Percentiles rank a stretch among this genome's conserved stretches.
These are phyloP conservation scores for Chloris gayana DNA, from an alignment of 176 grass and related monocot genomes.

Conservation along the genomic window DNA sequence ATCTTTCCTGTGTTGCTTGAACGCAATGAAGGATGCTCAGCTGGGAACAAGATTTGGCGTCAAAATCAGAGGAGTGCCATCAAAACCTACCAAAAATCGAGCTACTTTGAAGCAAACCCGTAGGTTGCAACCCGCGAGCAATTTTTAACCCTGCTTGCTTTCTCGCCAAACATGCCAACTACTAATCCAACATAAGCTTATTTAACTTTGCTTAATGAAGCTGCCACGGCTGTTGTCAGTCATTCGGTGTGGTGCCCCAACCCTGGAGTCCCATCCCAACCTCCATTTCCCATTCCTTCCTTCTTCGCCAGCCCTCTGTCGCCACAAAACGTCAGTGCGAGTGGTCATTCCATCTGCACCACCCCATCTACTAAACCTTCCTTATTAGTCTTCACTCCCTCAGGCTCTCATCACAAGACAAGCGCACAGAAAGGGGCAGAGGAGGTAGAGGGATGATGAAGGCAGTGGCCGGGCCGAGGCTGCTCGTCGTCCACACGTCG, in stretches of 20 bases:
- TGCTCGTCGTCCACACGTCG: conserved; percentile 40
- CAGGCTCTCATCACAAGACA: neutral
- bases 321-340: conserved; percentile 40
- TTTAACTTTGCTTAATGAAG: conserved; percentile 43
- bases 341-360: conserved; percentile 21
- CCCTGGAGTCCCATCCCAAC: conserved; percentile 35
- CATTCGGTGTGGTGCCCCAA: conserved; percentile 2
- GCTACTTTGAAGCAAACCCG: conserved; percentile 46
- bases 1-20: conserved; percentile 24
- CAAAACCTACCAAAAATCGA: conserved; percentile 52
- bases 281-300: neutral
- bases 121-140: conserved; percentile 5
- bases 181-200: conserved; percentile 44
- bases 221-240: neutral
- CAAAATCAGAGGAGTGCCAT: conserved; percentile 50
- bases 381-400: neutral
- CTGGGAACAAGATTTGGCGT: conserved; percentile 28
- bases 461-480: conserved; percentile 41
- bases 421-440: neutral
- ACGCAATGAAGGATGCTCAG: conserved; percentile 11
- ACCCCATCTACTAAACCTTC: neutral
- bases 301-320: conserved; percentile 4
- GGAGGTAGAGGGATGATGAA: conserved; percentile 10
- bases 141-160: conserved; percentile 51
- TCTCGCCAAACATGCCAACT: conserved; percentile 50